Conservation (phyloP, 441 rosid genomes). For the Syzygium syzygioides region DNA sequence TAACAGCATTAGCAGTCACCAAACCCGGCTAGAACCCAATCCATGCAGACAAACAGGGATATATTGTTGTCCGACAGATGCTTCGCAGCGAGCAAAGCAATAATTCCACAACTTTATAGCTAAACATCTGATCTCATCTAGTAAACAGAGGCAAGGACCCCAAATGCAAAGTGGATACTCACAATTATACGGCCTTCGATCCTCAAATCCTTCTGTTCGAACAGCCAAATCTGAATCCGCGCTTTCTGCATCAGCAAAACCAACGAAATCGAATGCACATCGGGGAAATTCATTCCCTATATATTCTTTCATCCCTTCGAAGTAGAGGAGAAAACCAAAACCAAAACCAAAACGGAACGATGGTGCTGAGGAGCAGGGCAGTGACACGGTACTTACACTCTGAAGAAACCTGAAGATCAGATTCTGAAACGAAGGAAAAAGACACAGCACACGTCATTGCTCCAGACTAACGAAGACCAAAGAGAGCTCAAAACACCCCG, state of each 20-base stretch:
- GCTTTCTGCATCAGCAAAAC: constrained; percentile 49
- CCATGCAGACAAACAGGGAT: background rate
- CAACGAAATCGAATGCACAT: background rate
- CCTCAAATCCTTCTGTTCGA: constrained; percentile 88
- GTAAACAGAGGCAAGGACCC: background rate
- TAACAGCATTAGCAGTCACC: background rate
- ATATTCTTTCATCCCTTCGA: background rate
- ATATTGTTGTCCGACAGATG: background rate
- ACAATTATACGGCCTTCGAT: constrained; percentile 93
- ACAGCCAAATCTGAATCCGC: constrained; percentile 92
- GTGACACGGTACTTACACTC: constrained; percentile 45
- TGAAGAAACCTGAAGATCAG: constrained; percentile 91
- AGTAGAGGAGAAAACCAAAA: background rate
- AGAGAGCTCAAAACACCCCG: background rate
- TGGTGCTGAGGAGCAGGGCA: background rate
- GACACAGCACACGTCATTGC: background rate
- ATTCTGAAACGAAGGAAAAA: constrained; percentile 37
- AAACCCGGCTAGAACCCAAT: background rate
- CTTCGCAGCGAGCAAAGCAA: background rate
- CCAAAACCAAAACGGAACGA: background rate
- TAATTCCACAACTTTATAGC: background rate
- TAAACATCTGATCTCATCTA: background rate
- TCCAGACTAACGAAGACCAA: background rate
- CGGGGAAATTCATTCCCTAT: background rate
- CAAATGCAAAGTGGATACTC: constrained; percentile 18